Evolutionary conservation across 129 eudicot species (phyloP), one percentile per base, ranked within the genome.

Genomic region (Lactuca sativa): DNA sequence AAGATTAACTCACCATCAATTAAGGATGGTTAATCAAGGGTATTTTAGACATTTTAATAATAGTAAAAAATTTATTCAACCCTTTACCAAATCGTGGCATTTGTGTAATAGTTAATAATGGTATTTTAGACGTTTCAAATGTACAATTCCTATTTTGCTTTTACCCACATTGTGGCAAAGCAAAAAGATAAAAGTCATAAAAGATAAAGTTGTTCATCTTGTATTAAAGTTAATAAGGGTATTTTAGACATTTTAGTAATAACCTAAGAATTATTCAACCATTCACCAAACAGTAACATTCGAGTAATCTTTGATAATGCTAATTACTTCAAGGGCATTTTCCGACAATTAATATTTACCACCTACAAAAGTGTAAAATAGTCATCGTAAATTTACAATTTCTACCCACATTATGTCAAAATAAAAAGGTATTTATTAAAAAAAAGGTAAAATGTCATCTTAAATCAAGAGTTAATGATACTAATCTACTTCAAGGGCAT

Each of bases 391-490:
- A 54, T 43, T 5, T 12, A 38, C 2, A 16, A 16, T 9, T 73
- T 1, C 71, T 57, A 15, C 48, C 48, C 32, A 55, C 51, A 55
- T 43, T 56, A 4, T 66, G 34, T 66, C 44, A 62, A 66, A 18
- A n/a, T 31, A 74, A 56, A 65, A 37, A 10, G 47, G 18, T 47
- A 43, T 48, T 30, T 65, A 65, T 64, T 32, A 74, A 74, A 25
- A 25, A 25, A 25, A 25, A 25, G 30, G 30, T 25, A 25, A 25
- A 25, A 25, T 25, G 30, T 25, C 30, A 25, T 25, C 30, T 25
- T 25, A 25, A 25, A 25, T 25, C 30, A 25, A 25, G 0, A 47
- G n/a, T 47, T 47, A 47, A 12, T 12, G 4, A 10, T 47, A n/a
- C 1, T 47, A 12, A 47, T 12, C 12, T 47, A 47, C 52, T 47